Conservation (phyloP, 306 rosid species). For the Vachellia collinsii region DNA sequence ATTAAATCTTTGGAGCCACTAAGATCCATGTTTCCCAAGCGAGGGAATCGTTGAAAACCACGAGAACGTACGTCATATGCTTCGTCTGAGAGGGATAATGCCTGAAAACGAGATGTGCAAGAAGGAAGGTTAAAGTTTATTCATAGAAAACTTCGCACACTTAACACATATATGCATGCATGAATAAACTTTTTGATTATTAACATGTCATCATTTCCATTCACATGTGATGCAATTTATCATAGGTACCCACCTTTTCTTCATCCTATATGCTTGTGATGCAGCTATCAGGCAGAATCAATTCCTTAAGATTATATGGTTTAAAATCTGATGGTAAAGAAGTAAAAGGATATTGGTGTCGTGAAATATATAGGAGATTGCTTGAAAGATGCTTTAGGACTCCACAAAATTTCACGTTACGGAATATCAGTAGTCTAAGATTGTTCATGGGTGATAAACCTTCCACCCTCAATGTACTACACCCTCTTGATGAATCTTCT, state of each 20-base stretch:
- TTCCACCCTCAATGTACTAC: background rate
- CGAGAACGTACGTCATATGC: too few relatives aligned
- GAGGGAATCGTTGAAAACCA: too few relatives aligned
- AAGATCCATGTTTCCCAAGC: background rate
- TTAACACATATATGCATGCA: too few relatives aligned
- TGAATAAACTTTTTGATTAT: too few relatives aligned
- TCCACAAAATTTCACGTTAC: background rate
- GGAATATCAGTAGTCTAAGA: slow-evolving; percentile 28
- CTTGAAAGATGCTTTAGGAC: background rate
- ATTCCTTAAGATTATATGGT: background rate
- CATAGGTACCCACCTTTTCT: too few relatives aligned
- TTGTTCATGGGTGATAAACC: slow-evolving; percentile 21
- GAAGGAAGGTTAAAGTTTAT: too few relatives aligned
- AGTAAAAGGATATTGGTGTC: background rate
- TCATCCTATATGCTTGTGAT: background rate
- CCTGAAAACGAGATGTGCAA: too few relatives aligned
- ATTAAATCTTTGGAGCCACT: background rate
- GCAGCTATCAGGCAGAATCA: background rate
- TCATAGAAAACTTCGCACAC: too few relatives aligned
- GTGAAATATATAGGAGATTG: background rate
- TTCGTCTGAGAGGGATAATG: background rate
- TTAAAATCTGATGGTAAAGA: background rate
- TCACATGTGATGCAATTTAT: too few relatives aligned
- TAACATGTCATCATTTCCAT: too few relatives aligned
- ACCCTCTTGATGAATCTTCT: background rate